Base-by-base conservation (phyloP, 192 early-diverging fungal species). In the Backusella mclennaniae region DNA sequence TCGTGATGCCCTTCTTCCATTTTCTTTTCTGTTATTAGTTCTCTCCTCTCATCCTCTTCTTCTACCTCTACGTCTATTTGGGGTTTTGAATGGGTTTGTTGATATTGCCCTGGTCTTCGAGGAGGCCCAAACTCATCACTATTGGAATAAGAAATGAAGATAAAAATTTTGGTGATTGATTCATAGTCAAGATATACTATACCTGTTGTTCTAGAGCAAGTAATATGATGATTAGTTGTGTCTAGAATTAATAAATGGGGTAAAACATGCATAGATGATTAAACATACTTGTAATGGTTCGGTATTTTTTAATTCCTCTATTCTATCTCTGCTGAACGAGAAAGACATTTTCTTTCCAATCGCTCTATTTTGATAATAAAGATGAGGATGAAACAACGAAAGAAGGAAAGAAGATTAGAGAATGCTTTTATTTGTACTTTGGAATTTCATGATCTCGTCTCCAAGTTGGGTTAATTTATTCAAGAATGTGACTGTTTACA, bases 261-360 rank as follows among this genome's bases (percentile, higher is more conserved):
- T 39, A 39, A 39, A 12, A 3, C 11, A 12, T 39, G 11, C 9
- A 49, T n/a, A 19, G 46, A 17, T 33, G 33, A 17, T 44, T 7
- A 44, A 44, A 44, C 46, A 49, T 63, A 63, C 56, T 63, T 63
- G 56, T 63, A 63, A 63, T 63, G 56, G 56, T 0, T 63, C 56
- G 12, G 56, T 63, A 14, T 63, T 63, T 11, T 63, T 26, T 29
- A 63, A 63, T 29, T 63, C 56, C 26, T 63, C 56, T 29, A 63
- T 63, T 63, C 56, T 63, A 29, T 63, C 56, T 29, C 56, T 26
- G 23, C 23, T 63, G 23, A 63, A 63, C 19, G 56, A 63, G 29
- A 63, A 63, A 8, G 56, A 63, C 56, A 63, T 63, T 9, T 63
- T 29, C 21, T 26, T 59, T 39, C 38, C 1, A 39, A 21, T 59